Base-by-base conservation (phyloP, 2,329 filamentous ascomycete species). In the Ascochyta rabiei region DNA sequence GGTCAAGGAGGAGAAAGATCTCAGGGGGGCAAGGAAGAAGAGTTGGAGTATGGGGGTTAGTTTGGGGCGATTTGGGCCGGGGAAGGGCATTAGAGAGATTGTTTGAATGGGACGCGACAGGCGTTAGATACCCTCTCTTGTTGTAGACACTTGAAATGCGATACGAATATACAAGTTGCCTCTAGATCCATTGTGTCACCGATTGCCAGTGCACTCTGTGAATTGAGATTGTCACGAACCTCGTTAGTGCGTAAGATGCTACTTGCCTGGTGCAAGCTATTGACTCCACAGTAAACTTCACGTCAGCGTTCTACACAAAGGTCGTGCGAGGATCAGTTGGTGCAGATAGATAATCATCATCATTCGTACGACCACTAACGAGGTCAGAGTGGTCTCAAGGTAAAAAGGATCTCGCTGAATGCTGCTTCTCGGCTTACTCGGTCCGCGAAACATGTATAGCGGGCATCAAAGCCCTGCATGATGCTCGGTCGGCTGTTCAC, bases 31-130 rank as follows among this genome's bases (percentile, higher is more conserved):
- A 35, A 58, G 63, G 54, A 71, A 68, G 58, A 63, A 61, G 59
- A 69, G 66, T 39, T 72, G 69, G 69, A 70, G 58, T 48, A 57
- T 70, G 37, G 67, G 70, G 34, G 60, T 62, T 13, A 56, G 51
- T 12, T 28, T 64, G 23, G 52, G 54, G 12, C 24, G 61, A 31
- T 59, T 73, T 50, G 59, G 54, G 7, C 51, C 58, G 34, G 53
- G 62, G 9, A 64, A 62, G 48, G 68, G 67, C n/a, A 56, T 70
- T 8, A 67, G 56, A 53, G 69, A 72, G 59, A 68, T 68, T 37
- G 63, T 66, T 37, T 71, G 24, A 21, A 9, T 19, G 19, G 18
- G 4, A 16, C 12, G 35, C 13, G 35, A 21, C 18, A 2, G 9
- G 16, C 5, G 9, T 2, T 31, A 19, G 19, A 13, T 34, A 34